A percentile compares a stretch with the other conserved stretches of the same genome.
Evolutionary conservation across 495 filamentous ascomycete species (phyloP).

Genomic region (Haplographium delicatum): DNA sequence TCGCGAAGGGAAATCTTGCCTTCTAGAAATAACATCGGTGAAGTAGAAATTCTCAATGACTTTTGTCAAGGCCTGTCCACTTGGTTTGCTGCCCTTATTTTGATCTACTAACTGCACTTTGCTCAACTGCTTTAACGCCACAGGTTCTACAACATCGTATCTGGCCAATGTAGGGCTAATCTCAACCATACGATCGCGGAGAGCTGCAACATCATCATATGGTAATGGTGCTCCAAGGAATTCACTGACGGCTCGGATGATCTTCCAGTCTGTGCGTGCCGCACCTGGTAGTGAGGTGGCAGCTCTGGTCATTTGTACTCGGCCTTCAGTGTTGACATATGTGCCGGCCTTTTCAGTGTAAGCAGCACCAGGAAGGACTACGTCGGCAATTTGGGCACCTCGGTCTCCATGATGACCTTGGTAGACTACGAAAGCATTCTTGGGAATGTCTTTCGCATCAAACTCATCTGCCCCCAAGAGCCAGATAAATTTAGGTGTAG

Average conservation of each 20-base stretch:
- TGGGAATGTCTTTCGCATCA: slow-evolving; percentile 71
- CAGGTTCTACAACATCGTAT: slow-evolving; percentile 86
- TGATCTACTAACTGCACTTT: slow-evolving; percentile 93
- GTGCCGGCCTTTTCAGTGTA: slow-evolving; percentile 98
- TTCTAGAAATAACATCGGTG: slow-evolving; percentile 91
- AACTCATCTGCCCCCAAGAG: slow-evolving; percentile 95
- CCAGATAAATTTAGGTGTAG: slow-evolving; percentile 91
- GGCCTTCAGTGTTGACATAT: slow-evolving; percentile 95
- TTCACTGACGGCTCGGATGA: slow-evolving; percentile 84
- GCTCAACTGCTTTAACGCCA: slow-evolving; percentile 61
- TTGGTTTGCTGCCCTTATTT: slow-evolving; percentile 77
- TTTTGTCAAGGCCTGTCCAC: slow-evolving; percentile 64
- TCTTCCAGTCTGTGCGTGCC: slow-evolving; percentile 96
- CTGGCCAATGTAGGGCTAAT: slow-evolving; percentile 81
- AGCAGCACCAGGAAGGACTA: slow-evolving; percentile 87
- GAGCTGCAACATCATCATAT: slow-evolving; percentile 83
- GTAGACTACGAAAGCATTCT: slow-evolving; percentile 93
- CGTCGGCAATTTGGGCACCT: slow-evolving; percentile 87
- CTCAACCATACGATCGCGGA: slow-evolving; percentile 91
- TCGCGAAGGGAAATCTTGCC: slow-evolving; percentile 44
- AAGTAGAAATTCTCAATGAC: slow-evolving; percentile 95
- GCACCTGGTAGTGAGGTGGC: slow-evolving; percentile 83
- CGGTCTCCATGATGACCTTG: slow-evolving; percentile 96
- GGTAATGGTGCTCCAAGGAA: slow-evolving; percentile 83
- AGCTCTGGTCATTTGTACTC: slow-evolving; percentile 85